Evolutionary conservation across 202 grass and related monocot species (phyloP), one percentile per base, ranked within the genome.

Genomic region (Saccharum hybrid): DNA sequence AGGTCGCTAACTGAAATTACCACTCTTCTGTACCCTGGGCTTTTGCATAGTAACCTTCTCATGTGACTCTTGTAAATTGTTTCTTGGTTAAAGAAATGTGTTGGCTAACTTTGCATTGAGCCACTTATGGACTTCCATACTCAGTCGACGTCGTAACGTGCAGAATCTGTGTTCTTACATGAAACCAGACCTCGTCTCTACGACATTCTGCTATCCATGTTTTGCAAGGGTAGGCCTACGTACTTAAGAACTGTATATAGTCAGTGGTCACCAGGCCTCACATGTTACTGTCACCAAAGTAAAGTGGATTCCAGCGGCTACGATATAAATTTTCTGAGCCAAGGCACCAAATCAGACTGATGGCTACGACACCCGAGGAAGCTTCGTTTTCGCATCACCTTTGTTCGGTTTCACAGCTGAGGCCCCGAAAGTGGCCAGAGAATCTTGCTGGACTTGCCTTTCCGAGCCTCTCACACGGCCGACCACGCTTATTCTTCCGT

Each of bases 1-100:
- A 85, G 85, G 73, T 95, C 96, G 49, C 80, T 95, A 12, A 78
- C 75, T 81, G 85, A 95, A 84, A 94, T 93, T 76, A 80, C 79
- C 62, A 64, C 85, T 57, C 87, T 87, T 48, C 54, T 95, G 33
- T 98, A 95, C 66, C 92, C 96, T 2, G 90, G 88, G 67, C 70
- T 98, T 57, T 64, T 85, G 22, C 76, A 94, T 31, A 91, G 63
- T 71, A 92, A 80, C 71, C 66, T 81, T 71, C 64, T 90, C 23
- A 68, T 83, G 57, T 98, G 84, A 82, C 83, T 42, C 1, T 62
- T 78, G 42, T 81, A 68, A 86, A 82, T 59, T 85, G 71, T 82
- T 15, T 81, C 14, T 59, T 10, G 38, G 36, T 10, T 84, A 68
- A 33, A 69, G 40, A 70, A 41, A 9, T 64, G 38, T 81, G 12